Evolutionary conservation across 345 rosid genomes (phyloP).

Genomic region (Sonneratia alba): DNA sequence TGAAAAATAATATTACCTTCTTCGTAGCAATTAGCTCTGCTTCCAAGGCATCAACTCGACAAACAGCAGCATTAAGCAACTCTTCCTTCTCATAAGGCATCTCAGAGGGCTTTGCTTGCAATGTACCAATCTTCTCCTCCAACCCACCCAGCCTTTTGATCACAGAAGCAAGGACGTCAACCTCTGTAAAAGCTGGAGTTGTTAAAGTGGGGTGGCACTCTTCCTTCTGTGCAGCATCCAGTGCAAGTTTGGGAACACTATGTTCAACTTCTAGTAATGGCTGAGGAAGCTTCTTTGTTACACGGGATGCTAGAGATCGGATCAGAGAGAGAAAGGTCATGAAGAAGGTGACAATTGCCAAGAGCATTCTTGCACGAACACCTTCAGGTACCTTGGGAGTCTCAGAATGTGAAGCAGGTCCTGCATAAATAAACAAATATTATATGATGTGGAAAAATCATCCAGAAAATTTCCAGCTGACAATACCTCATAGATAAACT

Average conservation of each 20-base stretch:
- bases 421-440: constrained; percentile 20
- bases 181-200: constrained; percentile 33
- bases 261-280: constrained; percentile 22
- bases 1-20: constrained; percentile 39
- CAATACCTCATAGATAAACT: too few relatives aligned
- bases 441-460: not conserved
- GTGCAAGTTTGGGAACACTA: constrained; percentile 24
- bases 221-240: constrained; percentile 25
- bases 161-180: constrained; percentile 59
- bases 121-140: constrained; percentile 77
- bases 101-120: constrained; percentile 81
- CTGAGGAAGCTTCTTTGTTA: constrained; percentile 40
- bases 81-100: constrained; percentile 99
- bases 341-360: constrained; percentile 46
- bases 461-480: not conserved
- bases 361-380: constrained; percentile 33
- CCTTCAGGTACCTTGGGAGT: constrained; percentile 47
- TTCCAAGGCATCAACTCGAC: constrained; percentile 95
- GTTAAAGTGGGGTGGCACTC: constrained; percentile 55
- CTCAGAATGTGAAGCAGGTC: constrained; percentile 21
- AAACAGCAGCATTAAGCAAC: constrained; percentile 88
- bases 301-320: constrained; percentile 31
- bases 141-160: constrained; percentile 73
- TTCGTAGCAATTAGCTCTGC: constrained; percentile 98
- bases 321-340: constrained; percentile 48